Evolutionary conservation across 192 early-diverging fungal species (phyloP).

Genomic region (Coemansia sp.): DNA sequence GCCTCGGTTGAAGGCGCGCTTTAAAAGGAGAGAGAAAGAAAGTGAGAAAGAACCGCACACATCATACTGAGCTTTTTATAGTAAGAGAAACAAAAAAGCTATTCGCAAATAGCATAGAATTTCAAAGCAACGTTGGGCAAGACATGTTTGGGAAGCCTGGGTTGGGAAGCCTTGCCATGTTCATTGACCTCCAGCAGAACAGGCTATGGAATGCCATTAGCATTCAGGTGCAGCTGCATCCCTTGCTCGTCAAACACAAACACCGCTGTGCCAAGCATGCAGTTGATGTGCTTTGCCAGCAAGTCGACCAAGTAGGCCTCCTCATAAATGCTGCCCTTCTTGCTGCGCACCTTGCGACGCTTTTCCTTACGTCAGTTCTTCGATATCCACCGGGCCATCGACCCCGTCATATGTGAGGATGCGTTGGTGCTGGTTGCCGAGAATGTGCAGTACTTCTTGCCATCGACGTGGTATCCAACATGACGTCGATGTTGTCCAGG

Average conservation of each 20-base stretch:
- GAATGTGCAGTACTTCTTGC: conserved; percentile 83
- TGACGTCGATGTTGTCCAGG: conserved; percentile 87
- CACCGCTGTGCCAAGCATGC: conserved; percentile 29
- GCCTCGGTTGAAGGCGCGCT: too few relatives aligned
- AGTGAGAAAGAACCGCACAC: too few relatives aligned
- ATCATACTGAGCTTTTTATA: neutral
- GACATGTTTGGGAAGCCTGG: too few relatives aligned
- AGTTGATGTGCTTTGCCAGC: conserved; percentile 25
- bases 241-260: neutral
- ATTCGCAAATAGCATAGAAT: too few relatives aligned
- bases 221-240: too few relatives aligned
- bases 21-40: neutral
- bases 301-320: conserved; percentile 86
- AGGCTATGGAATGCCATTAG: too few relatives aligned
- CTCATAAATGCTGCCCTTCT: conserved; percentile 86
- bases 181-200: too few relatives aligned
- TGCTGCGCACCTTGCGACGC: conserved; percentile 77
- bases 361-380: conserved; percentile 71
- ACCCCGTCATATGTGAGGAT: conserved; percentile 60
- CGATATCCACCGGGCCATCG: conserved; percentile 38
- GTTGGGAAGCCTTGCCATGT: too few relatives aligned
- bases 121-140: neutral
- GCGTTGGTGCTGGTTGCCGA: conserved; percentile 65
- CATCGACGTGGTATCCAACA: conserved; percentile 96
- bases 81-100: too few relatives aligned